Conservation (phyloP, 768 basidiomycete genomes). For the Boletus rubescentipes region DNA sequence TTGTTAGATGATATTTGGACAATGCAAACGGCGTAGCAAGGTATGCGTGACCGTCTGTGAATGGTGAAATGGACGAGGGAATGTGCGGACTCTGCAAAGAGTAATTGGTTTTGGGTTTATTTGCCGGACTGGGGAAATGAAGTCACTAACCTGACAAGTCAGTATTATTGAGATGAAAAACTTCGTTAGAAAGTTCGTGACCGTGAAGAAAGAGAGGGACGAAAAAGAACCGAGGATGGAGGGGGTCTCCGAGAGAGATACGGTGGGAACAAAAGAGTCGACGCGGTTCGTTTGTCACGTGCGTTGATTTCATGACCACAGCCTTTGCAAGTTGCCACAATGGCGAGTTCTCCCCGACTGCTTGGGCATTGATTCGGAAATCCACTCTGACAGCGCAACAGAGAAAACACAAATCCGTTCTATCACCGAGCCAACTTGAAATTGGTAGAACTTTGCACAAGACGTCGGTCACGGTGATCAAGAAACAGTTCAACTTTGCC, state of each 20-base stretch:
- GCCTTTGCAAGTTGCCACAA: too few species aligned
- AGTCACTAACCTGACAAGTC: constrained; percentile 14
- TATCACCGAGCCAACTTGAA: not conserved
- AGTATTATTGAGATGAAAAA: constrained; percentile 7
- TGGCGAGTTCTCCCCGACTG: too few species aligned
- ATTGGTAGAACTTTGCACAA: not conserved
- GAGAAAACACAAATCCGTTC: too few species aligned
- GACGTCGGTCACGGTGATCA: not conserved
- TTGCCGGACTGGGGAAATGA: not conserved
- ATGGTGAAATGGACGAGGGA: constrained; percentile 18
- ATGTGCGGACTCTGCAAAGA: constrained; percentile 25
- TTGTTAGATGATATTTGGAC: constrained; percentile 4
- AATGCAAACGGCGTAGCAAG: not conserved
- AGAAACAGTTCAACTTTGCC: not conserved
- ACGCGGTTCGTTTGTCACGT: constrained; percentile 37
- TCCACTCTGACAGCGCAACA: too few species aligned
- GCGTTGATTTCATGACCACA: constrained; percentile 31
- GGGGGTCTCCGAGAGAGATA: constrained; percentile 13
- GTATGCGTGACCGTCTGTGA: constrained; percentile 2
- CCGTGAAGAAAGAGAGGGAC: constrained; percentile 3
- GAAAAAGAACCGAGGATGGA: not conserved
- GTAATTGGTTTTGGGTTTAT: not conserved
- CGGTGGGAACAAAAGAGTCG: constrained; percentile 17
- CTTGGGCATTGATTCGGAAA: too few species aligned
- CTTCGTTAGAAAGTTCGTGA: constrained; percentile 20